phyloP scores from a whole-genome alignment of 1,284 basidiomycete species.

The Tilletia horrida region DNA sequence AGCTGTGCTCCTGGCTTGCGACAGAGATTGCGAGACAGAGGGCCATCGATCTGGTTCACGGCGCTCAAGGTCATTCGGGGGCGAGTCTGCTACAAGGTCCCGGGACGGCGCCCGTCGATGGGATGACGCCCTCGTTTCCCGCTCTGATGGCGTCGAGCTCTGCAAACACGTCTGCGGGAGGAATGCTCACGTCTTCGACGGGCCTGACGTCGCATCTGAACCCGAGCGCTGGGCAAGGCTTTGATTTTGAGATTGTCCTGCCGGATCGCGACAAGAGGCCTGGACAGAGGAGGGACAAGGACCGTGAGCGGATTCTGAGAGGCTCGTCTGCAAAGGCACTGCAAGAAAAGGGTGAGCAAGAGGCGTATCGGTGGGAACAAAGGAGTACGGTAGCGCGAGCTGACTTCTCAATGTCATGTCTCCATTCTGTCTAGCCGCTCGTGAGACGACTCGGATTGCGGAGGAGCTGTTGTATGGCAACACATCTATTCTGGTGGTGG shows the following conservation, averaged over 20 bases:
- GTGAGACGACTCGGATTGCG: constrained; percentile 36
- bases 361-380: no score
- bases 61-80: neutral
- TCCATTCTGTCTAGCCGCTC: constrained; percentile 20
- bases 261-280: constrained; percentile 34
- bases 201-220: constrained; percentile 19
- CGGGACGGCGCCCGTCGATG: neutral
- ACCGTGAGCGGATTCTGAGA: constrained; percentile 37
- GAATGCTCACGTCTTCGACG: neutral
- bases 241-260: constrained; percentile 35
- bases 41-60: constrained; percentile 13
- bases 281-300: constrained; percentile 30
- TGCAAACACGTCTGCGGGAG: no score
- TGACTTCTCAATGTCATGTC: neutral
- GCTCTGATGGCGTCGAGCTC: neutral
- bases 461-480: constrained; percentile 37
- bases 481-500: constrained; percentile 46
- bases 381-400: no score
- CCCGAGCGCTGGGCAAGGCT: constrained; percentile 14
- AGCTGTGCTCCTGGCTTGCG: constrained; percentile 40
- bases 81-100: neutral
- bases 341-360: constrained; percentile 33
- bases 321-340: constrained; percentile 34
- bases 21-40: constrained; percentile 42
- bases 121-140: neutral